Evolutionary conservation across 345 rosid genomes (phyloP), one percentile per base, ranked within the genome.

Genomic region (Brassica juncea): DNA sequence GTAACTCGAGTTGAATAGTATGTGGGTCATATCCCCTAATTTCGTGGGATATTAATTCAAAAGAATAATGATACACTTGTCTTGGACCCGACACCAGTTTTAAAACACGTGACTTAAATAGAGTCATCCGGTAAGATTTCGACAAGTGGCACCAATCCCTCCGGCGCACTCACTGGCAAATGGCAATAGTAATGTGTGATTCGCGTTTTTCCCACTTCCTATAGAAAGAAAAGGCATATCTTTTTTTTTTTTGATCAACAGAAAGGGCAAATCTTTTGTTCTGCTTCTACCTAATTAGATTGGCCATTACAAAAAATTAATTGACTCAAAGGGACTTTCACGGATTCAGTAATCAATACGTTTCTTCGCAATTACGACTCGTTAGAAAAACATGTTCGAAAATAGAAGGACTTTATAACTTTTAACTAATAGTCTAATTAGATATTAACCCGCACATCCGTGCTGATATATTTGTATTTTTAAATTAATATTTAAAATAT

Each of bases 121-220:
- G 21, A 44, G 8, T 0, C 23, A 16, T 44, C 58, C 70, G 70
- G 11, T 34, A 15, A 3, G 70, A 79, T 79, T 12, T 4, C 2
- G 82, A 73, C 78, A 79, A 77, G 82, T 73, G 4, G 5, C 72
- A 49, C 3, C 62, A 58, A 65, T 78, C 66, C 31, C 55, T 10
- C 71, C 57, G 71, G 52, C 55, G 61, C 67, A 57, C 61, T 42
- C 11, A 42, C n/a, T 72, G n/a, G 28, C 4, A 34, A 42, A 4
- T 72, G n/a, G 28, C 4, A 34, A 60, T 23, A 68, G 74, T n/a
- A 23, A 0, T 16, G 77, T 78, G 65, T 79, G 78, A 67, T 31
- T 73, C 74, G 74, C 82, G 78, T 73, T 73, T 79, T 67, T 7
- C 47, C 70, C 77, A 59, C 78, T 67, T 73, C 25, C 28, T 54